Conservation (phyloP, 1,284 basidiomycete genomes). For the Laetiporus sulphureus region DNA sequence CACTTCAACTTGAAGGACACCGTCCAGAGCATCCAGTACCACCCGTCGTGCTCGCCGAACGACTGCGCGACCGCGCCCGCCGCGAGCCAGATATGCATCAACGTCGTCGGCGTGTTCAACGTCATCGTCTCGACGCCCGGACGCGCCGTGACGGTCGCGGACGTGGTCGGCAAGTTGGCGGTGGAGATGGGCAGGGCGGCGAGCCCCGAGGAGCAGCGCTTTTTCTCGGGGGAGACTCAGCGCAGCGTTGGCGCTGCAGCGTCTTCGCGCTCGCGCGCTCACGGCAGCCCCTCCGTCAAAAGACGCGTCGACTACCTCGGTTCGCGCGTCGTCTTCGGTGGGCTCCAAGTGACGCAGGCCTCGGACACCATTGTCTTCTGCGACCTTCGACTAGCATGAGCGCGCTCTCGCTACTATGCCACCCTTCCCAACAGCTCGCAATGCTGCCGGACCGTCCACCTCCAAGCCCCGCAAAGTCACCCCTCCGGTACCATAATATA, state of each 20-base stretch:
- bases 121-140: slow-evolving; percentile 2
- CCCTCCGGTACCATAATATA: too few relatives aligned
- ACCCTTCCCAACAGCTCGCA: too few relatives aligned
- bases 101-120: slow-evolving; percentile 12
- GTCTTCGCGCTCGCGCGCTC: slow-evolving; percentile 1
- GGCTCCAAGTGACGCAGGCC: slow-evolving; percentile 7
- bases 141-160: slow-evolving; percentile 9
- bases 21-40: slow-evolving; percentile 2
- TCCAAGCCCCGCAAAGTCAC: too few relatives aligned
- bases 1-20: slow-evolving; percentile 9
- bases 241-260: neutral
- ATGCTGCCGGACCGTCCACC: too few relatives aligned
- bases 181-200: slow-evolving; percentile 4
- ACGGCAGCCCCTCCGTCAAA: neutral
- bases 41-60: neutral
- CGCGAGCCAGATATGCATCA: slow-evolving; percentile 5
- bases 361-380: slow-evolving; percentile 8
- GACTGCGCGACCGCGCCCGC: slow-evolving; percentile 11
- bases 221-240: slow-evolving; percentile 2
- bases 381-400: slow-evolving; percentile 10
- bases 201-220: neutral
- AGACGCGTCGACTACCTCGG: slow-evolving; percentile 7
- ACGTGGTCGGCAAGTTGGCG: slow-evolving; percentile 9
- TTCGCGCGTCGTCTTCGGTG: slow-evolving; percentile 10
- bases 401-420: too few relatives aligned